Base-by-base conservation (phyloP, 805 yeast genomes). In the Deakozyma indianensis region DNA sequence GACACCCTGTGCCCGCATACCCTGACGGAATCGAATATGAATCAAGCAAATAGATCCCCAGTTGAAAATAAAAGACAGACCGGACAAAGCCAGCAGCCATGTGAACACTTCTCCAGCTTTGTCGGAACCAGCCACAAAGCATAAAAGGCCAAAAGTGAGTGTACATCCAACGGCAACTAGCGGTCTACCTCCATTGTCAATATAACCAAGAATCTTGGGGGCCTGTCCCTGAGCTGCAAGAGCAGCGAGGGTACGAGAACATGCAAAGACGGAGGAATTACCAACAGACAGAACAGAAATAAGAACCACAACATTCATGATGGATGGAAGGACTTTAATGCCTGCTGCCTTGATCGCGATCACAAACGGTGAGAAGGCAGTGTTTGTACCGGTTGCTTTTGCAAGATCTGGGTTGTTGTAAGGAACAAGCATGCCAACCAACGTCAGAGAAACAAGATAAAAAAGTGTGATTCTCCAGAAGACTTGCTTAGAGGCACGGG, bases 151-250 rank as follows among this genome's bases (percentile, higher is more conserved):
- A 53, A 79, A 67, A 29, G 57, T 11, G 18, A 65, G 57, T 23
- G 75, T 65, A 23, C 67, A 47, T 1, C 56, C 51, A 54, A 83
- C 75, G 18, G 86, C 90, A 44, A 73, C 75, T 45, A 82, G 59
- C 16, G 95, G 95, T 56, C 94, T 73, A 47, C 95, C 95, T 45
- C 66, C 68, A 51, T 81, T 71, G 60, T 85, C 94, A 49, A 84
- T 75, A 64, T 80, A 80, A 28, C 78, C 77, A 46, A 80, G 70
- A 24, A 70, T 55, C 45, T 64, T 63, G 29, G 87, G 88, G 18
- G 80, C 79, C 53, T 71, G 70, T 18, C 80, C 77, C 59, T 77
- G 78, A 41, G 74, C 77, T 7, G 84, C 80, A 63, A 80, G 68
- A 4, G 83, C 73, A 2, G 80, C 77, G 50, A 80, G 63, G 7